Evolutionary conservation across 176 grass and related monocot species (phyloP), one percentile per base, ranked within the genome.

Genomic region (Tuctoria greenei): DNA sequence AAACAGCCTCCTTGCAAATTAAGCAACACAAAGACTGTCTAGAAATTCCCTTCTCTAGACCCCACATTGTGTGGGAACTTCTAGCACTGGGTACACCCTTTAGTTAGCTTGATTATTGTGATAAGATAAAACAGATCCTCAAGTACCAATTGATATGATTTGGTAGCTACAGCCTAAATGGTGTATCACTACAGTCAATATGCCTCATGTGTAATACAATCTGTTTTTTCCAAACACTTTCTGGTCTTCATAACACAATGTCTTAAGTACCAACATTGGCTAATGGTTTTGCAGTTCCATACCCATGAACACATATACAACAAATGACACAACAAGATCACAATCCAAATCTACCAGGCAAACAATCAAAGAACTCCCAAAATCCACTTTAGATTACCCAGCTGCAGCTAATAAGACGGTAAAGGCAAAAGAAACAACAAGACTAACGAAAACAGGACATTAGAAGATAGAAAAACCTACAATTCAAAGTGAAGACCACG

Each of bases 401-500:
- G 20, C 2, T 24, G 52, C 52, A 24, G 1, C 52, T 56, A 56
- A 56, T 10, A 56, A 20, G n/a, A 23, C 8, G 1, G 8, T 24
- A 56, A 56, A 15, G 52, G 8, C 20, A 56, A 56, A 56, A 56
- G 8, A 1, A 1, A n/a, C 52, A 13, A 50, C 44, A 21, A 64
- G 12, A 16, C 26, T 1, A 64, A 28, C 57, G 40, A 13, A 49
- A 75, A 41, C 40, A 20, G 31, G 28, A 61, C 11, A 56, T 17
- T 27, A 75, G 17, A 56, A 64, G 0, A 87, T n/a, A 75, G 17
- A 56, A 64, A 0, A 87, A 11, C 34, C 56, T n/a, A 27, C 7
- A 61, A 36, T 73, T 73, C 36, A 43, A 0, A 11, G 41, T 67
- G 35, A 37, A 83, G 10, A 42, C 20, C 36, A 5, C 9, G 4